A percentile compares a stretch with the other conserved stretches of the same genome.
phyloP scores from a whole-genome alignment of 176 grass and related monocot genomes.

The Eragrostis curvula region DNA sequence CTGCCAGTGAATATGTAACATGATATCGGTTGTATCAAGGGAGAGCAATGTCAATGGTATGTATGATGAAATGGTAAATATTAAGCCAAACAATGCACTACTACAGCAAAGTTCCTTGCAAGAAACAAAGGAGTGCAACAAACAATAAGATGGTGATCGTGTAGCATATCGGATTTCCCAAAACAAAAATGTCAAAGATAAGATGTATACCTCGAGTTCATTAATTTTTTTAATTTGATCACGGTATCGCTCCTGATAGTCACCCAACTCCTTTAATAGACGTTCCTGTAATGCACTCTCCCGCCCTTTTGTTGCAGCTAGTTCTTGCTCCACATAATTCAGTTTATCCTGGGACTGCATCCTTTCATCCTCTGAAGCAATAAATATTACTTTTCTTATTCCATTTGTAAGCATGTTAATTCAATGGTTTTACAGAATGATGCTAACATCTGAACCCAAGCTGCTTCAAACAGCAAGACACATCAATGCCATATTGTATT shows the following conservation, averaged over 20 bases:
- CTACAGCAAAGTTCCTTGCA: background rate
- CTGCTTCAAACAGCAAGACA: conserved; percentile 23
- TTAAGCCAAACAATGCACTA: background rate
- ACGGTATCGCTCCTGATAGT: conserved; percentile 68
- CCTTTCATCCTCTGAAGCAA: conserved; percentile 75
- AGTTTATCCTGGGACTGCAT: conserved; percentile 62
- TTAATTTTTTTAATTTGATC: conserved; percentile 66
- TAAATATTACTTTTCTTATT: conserved; percentile 34
- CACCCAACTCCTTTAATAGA: conserved; percentile 72
- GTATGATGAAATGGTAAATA: conserved; percentile 12
- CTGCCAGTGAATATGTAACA: background rate
- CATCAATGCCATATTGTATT: conserved; percentile 8
- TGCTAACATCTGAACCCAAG: conserved; percentile 4
- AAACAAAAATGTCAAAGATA: background rate
- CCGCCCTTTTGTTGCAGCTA: conserved; percentile 79
- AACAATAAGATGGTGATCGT: background rate
- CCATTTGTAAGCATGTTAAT: background rate
- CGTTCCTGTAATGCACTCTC: conserved; percentile 79
- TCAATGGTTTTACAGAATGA: conserved; percentile 27
- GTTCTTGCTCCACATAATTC: conserved; percentile 81
- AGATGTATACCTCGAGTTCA: conserved; percentile 75
- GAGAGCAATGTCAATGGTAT: background rate
- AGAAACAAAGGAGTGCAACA: background rate
- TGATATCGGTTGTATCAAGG: background rate
- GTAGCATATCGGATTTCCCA: background rate